Evolutionary conservation across 768 basidiomycete species (phyloP), one percentile per base, ranked within the genome.

Genomic region (Phylloporus sp.): DNA sequence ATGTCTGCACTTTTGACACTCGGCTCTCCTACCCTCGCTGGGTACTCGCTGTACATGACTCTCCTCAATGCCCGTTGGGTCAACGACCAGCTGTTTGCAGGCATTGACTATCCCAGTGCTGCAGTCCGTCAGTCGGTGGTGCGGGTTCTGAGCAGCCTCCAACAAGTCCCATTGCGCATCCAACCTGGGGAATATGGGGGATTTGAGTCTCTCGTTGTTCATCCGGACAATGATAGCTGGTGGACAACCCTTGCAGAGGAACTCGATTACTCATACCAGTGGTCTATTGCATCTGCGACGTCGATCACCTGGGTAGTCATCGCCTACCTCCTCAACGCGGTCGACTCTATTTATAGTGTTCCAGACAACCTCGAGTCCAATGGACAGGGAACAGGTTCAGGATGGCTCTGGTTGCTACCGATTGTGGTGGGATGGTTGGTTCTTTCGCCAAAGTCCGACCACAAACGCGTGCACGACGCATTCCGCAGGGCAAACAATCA

Each of bases 381-480:
- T 18, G 10, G 10, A 9, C 67, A 73, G 46, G 70, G 67, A 26
- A 70, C 72, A 6, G 74, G 72, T 6, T 70, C 71, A 2, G 58
- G 71, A n/a, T 78, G 73, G 74, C 54, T 77, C 8, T 79, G 75
- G 73, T 63, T 77, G 26, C 31, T 77, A 7, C 67, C 76, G 0
- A 56, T 77, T 4, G 68, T 75, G 7, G 57, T 70, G 7, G 71
- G 74, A 4, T 77, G 75, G 71, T 55, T 76, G 6, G 66, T 73
- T 43, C 50, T 76, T 5, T 72, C 73, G 0, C 73, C 74, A 0
- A 70, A 75, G 50, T 73, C 71, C 42, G 70, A 75, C 53, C 62
- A 64, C 5, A 24, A 36, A 2, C 67, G 71, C 7, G 60, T 76
- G 22, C 52, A 49, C 1, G 42, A 54, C 2, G 58, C 53, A 13